phyloP scores from a whole-genome alignment of 345 rosid species.

The Psidium friedrichsthalianum region DNA sequence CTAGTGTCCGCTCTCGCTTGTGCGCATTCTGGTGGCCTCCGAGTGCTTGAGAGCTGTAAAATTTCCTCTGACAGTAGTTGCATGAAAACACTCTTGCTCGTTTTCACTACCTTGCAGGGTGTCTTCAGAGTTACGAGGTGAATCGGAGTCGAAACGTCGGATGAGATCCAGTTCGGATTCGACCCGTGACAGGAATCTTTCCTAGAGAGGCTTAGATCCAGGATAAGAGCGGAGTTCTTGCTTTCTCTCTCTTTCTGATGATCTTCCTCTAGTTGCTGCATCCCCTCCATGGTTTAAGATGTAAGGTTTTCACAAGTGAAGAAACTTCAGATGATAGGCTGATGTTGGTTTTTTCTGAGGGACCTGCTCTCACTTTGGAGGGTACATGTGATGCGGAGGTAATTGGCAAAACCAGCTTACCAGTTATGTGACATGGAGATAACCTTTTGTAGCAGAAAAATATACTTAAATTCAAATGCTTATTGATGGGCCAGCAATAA shows the following conservation, averaged over 20 bases:
- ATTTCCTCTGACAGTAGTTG: conserved; percentile 24
- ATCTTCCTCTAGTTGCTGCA: not conserved
- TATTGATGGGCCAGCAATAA: not conserved
- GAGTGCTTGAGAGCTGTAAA: conserved; percentile 27
- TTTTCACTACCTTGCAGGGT: not conserved
- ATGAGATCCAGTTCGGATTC: conserved; percentile 5
- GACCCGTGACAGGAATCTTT: not conserved
- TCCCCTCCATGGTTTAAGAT: not conserved
- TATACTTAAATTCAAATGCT: not conserved
- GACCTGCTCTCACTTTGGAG: not conserved
- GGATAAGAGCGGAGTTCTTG: not conserved
- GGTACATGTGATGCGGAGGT: not conserved
- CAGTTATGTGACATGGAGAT: not conserved
- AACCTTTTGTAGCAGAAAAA: not conserved
- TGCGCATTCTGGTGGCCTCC: conserved; percentile 30
- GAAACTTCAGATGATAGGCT: not conserved
- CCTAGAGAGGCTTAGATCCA: conserved; percentile 8
- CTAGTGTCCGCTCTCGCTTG: conserved; percentile 36
- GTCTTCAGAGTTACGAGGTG: not conserved
- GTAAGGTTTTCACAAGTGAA: not conserved
- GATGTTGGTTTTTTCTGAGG: not conserved
- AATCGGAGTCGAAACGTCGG: not conserved
- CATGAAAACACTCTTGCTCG: conserved; percentile 16
- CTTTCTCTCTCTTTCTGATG: not conserved
- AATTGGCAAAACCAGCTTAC: not conserved